Evolutionary conservation across 345 rosid species (phyloP), one percentile per base, ranked within the genome.

Genomic region (Brassica nigra): DNA sequence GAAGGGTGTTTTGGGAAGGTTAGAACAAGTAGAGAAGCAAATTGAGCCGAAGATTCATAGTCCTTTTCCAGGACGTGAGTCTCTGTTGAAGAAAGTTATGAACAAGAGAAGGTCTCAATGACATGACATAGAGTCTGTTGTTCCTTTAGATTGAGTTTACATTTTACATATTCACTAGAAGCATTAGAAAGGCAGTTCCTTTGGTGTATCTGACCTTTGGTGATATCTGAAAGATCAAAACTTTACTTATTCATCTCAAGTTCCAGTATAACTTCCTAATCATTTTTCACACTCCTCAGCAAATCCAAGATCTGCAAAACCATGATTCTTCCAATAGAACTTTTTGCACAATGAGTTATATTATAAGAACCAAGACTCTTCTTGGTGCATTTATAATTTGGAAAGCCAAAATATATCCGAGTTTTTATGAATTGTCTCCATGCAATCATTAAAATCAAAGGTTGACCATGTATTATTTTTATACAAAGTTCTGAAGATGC

Each of bases 1-100:
- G 2, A 79, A 73, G 81, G 88, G 78, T 73, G 33, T 73, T 75
- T 34, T 74, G 47, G 89, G 81, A 59, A 86, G 68, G 6, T 15
- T 70, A 67, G 70, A 54, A 55, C 36, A 49, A 4, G 37, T 67
- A 39, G 66, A 68, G 63, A 83, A 76, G 68, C 7, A 31, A 57
- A 73, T 58, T 77, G 82, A 80, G 75, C 81, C 66, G 73, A 71
- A 83, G 84, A 67, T 73, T 49, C 57, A 34, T 15, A 89, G 77
- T 62, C 91, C 87, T 34, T 90, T 91, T 68, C 94, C 94, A n/a
- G 97, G 96, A 44, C 91, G 94, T 15, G 85, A 89, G 62, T 75
- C 81, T 74, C 74, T 88, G 31, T 80, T 88, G 74, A 88, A 83
- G 78, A 87, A 86, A 75, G 90, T 80, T 55, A 79, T 78, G 44